Evolutionary conservation across 2,329 filamentous ascomycete species (phyloP).

Genomic region (Aspergillus vadensis): DNA sequence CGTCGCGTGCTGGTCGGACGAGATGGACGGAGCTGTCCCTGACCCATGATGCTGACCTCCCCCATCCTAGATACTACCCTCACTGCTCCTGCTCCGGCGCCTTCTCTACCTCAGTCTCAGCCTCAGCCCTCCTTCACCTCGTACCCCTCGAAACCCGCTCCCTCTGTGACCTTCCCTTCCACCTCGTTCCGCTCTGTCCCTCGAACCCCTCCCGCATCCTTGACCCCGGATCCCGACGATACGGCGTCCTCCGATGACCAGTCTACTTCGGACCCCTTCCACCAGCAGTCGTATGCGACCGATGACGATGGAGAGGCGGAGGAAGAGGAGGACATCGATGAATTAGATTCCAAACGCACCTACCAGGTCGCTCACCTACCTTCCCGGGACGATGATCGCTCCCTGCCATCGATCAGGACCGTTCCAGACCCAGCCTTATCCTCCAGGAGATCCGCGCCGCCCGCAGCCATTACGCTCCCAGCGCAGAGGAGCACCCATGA

Average conservation of each 20-base stretch:
- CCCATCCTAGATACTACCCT: background rate
- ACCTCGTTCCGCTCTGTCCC: conserved; percentile 21
- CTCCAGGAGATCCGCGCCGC: conserved; percentile 15
- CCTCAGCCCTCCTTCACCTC: background rate
- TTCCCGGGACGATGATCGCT: conserved; percentile 11
- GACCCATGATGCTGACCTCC: background rate
- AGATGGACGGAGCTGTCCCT: conserved; percentile 7
- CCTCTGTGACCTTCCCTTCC: conserved; percentile 20
- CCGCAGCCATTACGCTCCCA: background rate
- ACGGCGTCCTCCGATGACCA: conserved; percentile 37
- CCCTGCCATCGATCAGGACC: conserved; percentile 18
- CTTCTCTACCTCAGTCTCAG: background rate
- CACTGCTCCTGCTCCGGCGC: background rate
- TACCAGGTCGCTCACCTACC: conserved; percentile 6
- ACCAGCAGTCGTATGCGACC: conserved; percentile 31
- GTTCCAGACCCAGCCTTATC: conserved; percentile 9
- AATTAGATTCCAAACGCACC: background rate
- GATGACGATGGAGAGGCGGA: conserved; percentile 24
- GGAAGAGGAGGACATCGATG: background rate
- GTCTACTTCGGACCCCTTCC: conserved; percentile 42
- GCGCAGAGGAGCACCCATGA: background rate
- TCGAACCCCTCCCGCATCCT: conserved; percentile 24
- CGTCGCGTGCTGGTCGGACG: conserved; percentile 6
- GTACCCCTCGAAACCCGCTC: conserved; percentile 5
- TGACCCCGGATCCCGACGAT: conserved; percentile 29